phyloP scores from a whole-genome alignment of 768 basidiomycete genomes.

The Tricholoma saponaceum region DNA sequence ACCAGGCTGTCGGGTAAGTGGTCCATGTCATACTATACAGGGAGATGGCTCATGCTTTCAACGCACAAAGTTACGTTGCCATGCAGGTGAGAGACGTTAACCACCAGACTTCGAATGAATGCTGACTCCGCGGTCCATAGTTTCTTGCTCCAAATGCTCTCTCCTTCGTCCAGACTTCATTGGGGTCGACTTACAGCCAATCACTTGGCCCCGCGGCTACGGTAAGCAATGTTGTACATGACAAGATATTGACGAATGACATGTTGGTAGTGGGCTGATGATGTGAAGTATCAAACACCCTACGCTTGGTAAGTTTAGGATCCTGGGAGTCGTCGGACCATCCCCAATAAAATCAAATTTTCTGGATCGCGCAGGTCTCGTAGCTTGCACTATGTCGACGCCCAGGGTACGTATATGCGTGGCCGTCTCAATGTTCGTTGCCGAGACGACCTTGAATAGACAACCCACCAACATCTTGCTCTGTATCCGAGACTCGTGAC shows the following conservation, averaged over 20 bases:
- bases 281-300: slow-evolving; percentile 33
- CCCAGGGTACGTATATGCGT: slow-evolving; percentile 30
- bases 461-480: slow-evolving; percentile 44
- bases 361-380: slow-evolving; percentile 27
- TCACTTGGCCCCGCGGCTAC: slow-evolving; percentile 48
- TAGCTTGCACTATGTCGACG: slow-evolving; percentile 47
- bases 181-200: slow-evolving; percentile 38
- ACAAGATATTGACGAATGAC: not conserved
- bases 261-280: slow-evolving; percentile 45
- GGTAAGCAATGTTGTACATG: slow-evolving; percentile 19
- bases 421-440: not conserved
- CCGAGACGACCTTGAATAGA: slow-evolving; percentile 19
- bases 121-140: slow-evolving; percentile 1
- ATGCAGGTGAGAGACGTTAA: slow-evolving; percentile 29
- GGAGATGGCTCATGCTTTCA: not conserved
- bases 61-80: slow-evolving; percentile 30
- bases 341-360: not conserved
- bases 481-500: slow-evolving; percentile 43
- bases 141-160: too few relatives aligned
- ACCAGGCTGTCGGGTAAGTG: slow-evolving; percentile 38
- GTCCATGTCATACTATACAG: not conserved
- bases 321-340: not conserved
- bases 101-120: not conserved
- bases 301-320: slow-evolving; percentile 30
- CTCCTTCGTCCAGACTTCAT: slow-evolving; percentile 35